These are phyloP conservation scores for Podaxis mareebaensis DNA, from an alignment of 768 basidiomycete species.

Conservation along the genomic window DNA sequence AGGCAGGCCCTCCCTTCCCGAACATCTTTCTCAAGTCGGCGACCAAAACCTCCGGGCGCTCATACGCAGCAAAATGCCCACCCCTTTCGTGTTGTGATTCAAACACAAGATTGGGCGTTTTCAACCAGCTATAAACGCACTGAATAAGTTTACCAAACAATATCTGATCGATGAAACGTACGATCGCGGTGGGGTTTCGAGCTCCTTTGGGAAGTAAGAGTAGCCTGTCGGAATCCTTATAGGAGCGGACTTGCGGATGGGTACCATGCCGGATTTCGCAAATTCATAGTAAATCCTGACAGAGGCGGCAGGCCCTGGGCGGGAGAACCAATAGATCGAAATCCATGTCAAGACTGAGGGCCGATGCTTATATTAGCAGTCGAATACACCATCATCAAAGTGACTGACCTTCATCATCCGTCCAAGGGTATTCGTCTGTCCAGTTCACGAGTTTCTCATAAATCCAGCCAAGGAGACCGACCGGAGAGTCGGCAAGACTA, in stretches of 20 bases:
- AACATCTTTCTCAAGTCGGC: slow-evolving; percentile 59
- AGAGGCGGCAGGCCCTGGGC: slow-evolving; percentile 57
- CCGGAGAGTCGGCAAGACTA: slow-evolving; percentile 55
- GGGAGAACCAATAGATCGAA: slow-evolving; percentile 60
- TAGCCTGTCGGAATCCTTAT: slow-evolving; percentile 45
- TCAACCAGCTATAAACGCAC: slow-evolving; percentile 40
- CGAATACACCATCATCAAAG: not conserved
- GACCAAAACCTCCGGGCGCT: slow-evolving; percentile 47
- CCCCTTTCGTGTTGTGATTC: slow-evolving; percentile 48
- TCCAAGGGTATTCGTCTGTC: slow-evolving; percentile 55
- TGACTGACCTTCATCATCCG: slow-evolving; percentile 50
- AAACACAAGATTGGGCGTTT: slow-evolving; percentile 40
- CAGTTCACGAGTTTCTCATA: slow-evolving; percentile 48
- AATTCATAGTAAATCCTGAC: slow-evolving; percentile 60
- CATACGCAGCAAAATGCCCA: slow-evolving; percentile 61
- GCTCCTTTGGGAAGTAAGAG: slow-evolving; percentile 55
- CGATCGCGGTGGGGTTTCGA: slow-evolving; percentile 32
- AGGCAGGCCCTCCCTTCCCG: slow-evolving; percentile 49
- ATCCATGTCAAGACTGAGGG: too few relatives aligned
- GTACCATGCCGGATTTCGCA: slow-evolving; percentile 22
- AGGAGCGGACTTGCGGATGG: slow-evolving; percentile 4
- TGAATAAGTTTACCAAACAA: not conserved
- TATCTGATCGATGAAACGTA: slow-evolving; percentile 19
- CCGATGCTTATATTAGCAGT: too few relatives aligned
- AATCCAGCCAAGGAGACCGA: slow-evolving; percentile 53